phyloP scores from a whole-genome alignment of 2,329 filamentous ascomycete genomes.

The Ceratocystis colombiana region DNA sequence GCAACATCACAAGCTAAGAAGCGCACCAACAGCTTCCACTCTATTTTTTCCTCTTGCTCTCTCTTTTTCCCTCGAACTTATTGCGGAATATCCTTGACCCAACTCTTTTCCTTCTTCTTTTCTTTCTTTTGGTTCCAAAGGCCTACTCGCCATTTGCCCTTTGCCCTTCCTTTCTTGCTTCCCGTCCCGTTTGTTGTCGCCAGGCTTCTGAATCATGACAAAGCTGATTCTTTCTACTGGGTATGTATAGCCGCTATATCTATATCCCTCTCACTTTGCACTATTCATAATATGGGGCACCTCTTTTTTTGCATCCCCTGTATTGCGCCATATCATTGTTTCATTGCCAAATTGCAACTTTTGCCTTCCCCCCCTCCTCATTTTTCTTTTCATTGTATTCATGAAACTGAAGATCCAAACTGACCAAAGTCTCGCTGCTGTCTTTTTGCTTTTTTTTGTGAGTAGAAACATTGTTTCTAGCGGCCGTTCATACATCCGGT shows the following conservation, averaged over 20 bases:
- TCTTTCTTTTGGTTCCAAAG: neutral
- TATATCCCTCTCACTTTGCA: neutral
- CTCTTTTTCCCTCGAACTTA: slow-evolving; percentile 3
- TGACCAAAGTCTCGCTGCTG: neutral
- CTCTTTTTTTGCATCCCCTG: slow-evolving; percentile 1
- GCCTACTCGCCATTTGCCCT: neutral
- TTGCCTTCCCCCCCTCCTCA: neutral
- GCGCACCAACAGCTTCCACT: slow-evolving; percentile 1
- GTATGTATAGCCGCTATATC: slow-evolving; percentile 38
- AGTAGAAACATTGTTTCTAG: slow-evolving; percentile 68
- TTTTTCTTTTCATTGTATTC: neutral
- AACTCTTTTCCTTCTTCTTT: neutral
- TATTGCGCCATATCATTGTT: slow-evolving; percentile 4
- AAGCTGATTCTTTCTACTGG: slow-evolving; percentile 78
- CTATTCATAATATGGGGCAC: neutral
- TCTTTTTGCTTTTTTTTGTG: neutral
- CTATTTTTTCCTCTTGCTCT: slow-evolving; percentile 5
- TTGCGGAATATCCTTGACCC: neutral
- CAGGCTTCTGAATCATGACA: slow-evolving; percentile 39
- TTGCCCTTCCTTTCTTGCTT: neutral
- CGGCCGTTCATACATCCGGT: slow-evolving; percentile 73
- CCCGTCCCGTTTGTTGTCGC: neutral
- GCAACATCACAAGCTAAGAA: slow-evolving; percentile 9
- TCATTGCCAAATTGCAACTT: neutral
- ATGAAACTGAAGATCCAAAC: slow-evolving; percentile 25